A percentile compares a stretch with the other conserved stretches of the same genome.
Conservation (phyloP, 148 eudicot genomes). For the Cornus kousa region DNA sequence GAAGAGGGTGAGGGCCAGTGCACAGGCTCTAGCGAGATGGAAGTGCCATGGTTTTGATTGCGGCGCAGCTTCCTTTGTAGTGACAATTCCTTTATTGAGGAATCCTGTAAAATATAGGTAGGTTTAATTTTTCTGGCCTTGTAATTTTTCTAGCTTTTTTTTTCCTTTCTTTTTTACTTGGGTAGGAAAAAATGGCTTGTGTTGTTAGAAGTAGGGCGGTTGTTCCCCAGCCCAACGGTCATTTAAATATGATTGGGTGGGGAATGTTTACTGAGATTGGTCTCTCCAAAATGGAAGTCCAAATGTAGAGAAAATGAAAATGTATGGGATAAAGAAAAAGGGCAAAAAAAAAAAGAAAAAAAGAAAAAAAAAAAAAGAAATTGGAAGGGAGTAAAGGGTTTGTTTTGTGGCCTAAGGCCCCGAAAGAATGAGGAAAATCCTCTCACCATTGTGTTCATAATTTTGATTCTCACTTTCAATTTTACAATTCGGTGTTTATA, state of each 20-base stretch:
- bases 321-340: conserved; percentile 15
- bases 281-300: conserved; percentile 53
- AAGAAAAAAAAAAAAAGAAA: not conserved
- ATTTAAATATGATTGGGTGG: conserved; percentile 25
- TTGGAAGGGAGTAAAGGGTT: not conserved
- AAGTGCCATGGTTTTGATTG: conserved; percentile 58
- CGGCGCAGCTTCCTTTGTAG: conserved; percentile 29
- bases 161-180: conserved; percentile 12
- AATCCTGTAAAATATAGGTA: conserved; percentile 59
- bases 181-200: conserved; percentile 42
- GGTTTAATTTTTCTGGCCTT: conserved; percentile 21
- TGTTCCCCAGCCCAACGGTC: conserved; percentile 23
- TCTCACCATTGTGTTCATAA: not conserved
- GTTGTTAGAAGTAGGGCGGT: conserved; percentile 37
- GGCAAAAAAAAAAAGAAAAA: not conserved
- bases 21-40: conserved; percentile 73
- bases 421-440: not conserved
- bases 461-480: not conserved
- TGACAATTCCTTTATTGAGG: conserved; percentile 22
- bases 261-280: conserved; percentile 27
- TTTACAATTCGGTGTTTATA: not conserved
- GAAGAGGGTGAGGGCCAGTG: conserved; percentile 75
- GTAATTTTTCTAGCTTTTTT: conserved; percentile 24
- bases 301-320: conserved; percentile 39
- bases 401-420: conserved; percentile 22